Evolutionary conservation across 2,329 filamentous ascomycete genomes (phyloP), one percentile per base, ranked within the genome.

Genomic region (Sclerotinia glacialis): DNA sequence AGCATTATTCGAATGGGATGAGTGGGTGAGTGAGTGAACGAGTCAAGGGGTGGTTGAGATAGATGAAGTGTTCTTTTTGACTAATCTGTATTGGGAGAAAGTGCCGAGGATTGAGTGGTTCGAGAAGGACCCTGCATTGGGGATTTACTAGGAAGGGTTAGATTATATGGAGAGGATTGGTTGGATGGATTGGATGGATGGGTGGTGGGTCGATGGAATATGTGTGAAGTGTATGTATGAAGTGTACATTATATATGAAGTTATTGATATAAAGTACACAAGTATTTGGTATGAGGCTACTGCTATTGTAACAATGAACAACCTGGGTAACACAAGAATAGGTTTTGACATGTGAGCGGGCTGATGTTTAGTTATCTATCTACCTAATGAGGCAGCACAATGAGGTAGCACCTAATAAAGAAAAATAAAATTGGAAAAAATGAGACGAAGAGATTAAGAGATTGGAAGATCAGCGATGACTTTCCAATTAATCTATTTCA

Each of bases 41-140:
- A 54, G 52, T 54, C 52, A 54, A 54, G 52, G 49, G 52, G 52
- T 53, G 50, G 28, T 54, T 21, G 28, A 37, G 52, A 53, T 34
- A 12, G 28, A 31, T 54, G 52, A 54, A 54, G 52, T 54, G 52
- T 54, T 54, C 18, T 3, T 8, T 4, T 12, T 37, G 2, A n/a
- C 52, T 37, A 54, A 31, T 16, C 28, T 6, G 11, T 1, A 54
- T 54, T n/a, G 28, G 34, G 52, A 34, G 12, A 34, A 54, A n/a
- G 6, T n/a, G 52, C 52, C 52, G 52, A 54, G n/a, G 52, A 37
- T 34, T 53, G 18, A 53, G 6, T 34, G 52, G n/a, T 40, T 40
- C 37, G 52, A 54, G 52, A 54, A 54, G 28, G 52, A 54, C 52
- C 52, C 52, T 54, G 52, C 52, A 54, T 54, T n/a, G 14, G 37